phyloP scores from a whole-genome alignment of 192 early-diverging fungal species.

The Jimgerdemannia flammicorona region DNA sequence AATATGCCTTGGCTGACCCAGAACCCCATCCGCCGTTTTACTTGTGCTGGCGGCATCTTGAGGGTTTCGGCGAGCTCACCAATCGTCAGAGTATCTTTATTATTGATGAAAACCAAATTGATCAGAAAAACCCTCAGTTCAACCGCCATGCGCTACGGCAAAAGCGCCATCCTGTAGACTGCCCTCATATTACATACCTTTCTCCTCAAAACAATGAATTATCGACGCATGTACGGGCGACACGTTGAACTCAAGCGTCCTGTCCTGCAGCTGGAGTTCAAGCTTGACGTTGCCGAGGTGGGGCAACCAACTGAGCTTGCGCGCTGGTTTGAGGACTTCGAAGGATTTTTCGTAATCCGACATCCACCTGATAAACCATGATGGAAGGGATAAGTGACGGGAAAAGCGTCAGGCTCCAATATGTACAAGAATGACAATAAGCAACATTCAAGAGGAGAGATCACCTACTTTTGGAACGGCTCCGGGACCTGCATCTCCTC shows the following conservation, averaged over 20 bases:
- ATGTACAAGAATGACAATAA: too few species aligned
- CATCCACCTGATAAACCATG: background rate
- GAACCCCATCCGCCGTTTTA: background rate
- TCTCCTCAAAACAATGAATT: background rate
- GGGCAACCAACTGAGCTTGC: slow-evolving; percentile 44
- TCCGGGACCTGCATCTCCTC: background rate
- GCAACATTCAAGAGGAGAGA: background rate
- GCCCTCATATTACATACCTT: background rate
- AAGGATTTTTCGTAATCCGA: slow-evolving; percentile 28
- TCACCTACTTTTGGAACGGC: background rate
- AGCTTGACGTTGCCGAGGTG: slow-evolving; percentile 38
- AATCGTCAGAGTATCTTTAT: background rate
- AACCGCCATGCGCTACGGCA: too few species aligned
- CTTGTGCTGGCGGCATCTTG: background rate
- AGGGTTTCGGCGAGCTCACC: background rate
- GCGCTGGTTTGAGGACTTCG: slow-evolving; percentile 38
- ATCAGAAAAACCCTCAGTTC: too few species aligned
- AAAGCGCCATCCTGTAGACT: too few species aligned
- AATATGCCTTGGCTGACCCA: slow-evolving; percentile 2
- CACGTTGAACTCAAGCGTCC: slow-evolving; percentile 29
- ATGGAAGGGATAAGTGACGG: background rate
- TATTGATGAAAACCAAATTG: background rate
- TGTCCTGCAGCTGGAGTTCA: slow-evolving; percentile 38
- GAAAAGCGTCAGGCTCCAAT: too few species aligned
- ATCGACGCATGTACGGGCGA: slow-evolving; percentile 47